Evolutionary conservation across 306 rosid genomes (phyloP).

Genomic region (Prunus mume): DNA sequence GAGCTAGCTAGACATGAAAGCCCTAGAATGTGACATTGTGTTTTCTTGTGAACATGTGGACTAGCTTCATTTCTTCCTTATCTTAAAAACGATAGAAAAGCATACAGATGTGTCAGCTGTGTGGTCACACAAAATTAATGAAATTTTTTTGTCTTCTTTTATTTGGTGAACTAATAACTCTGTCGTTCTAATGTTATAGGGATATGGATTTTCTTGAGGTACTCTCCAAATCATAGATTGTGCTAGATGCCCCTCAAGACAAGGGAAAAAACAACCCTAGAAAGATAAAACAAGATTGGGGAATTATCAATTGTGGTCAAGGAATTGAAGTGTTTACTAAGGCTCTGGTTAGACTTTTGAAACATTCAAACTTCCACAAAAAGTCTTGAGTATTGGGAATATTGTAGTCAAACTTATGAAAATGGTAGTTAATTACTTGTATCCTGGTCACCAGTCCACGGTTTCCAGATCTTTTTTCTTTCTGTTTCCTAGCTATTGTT

Average conservation of each 20-base stretch:
- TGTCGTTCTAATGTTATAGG: constrained; percentile 2
- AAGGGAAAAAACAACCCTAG: neutral
- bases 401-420: neutral
- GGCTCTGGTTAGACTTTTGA: neutral
- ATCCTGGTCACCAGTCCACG: neutral
- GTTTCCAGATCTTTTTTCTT: neutral
- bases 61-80: constrained; percentile 45
- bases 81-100: constrained; percentile 15
- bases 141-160: neutral
- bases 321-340: neutral
- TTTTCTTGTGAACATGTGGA: constrained; percentile 41
- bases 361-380: neutral
- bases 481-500: neutral
- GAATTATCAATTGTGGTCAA: neutral
- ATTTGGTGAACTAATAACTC: neutral
- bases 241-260: neutral
- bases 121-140: constrained; percentile 24
- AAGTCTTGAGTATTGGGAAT: neutral
- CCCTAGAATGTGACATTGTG: neutral
- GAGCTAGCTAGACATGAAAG: neutral
- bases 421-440: neutral
- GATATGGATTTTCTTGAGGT: neutral
- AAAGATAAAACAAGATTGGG: neutral
- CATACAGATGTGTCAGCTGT: constrained; percentile 36
- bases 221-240: neutral